Evolutionary conservation across 2,329 filamentous ascomycete species (phyloP), one percentile per base, ranked within the genome.

Genomic region (Massarina eburnea): DNA sequence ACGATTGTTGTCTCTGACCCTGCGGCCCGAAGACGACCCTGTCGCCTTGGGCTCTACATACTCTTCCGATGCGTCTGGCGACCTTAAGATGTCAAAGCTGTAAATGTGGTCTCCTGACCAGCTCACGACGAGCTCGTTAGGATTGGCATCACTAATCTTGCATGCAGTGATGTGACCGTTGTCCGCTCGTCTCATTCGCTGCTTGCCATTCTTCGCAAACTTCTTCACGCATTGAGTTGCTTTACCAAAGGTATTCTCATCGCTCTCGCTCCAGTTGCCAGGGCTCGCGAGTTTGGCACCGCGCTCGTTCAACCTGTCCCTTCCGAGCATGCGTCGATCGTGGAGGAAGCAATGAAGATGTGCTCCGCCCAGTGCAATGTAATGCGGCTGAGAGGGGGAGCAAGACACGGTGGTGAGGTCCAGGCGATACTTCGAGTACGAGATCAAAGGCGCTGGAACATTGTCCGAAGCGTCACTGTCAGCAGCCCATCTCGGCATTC

Each of bases 371-470:
- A 87, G 70, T 7, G 83, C 84, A 55, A 87, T 86, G 58, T 87
- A 87, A 58, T 87, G 81, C 10, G 84, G 84, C 57, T 86, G 84
- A 39, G 76, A 83, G 3, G 81, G 74, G 6, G 84, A 84, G 58
- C 84, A 86, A 12, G 83, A 86, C 19, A 87, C 84, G 3, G 80
- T 86, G 59, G 86, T 86, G 22, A 87, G 71, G 52, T 86, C 83
- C 17, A 87, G 68, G 34, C 77, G 73, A 55, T 82, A 83, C 18
- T 75, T 75, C 54, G 82, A 83, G 67, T 86, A 86, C 1, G 82
- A 85, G 37, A 87, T 87, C 21, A 87, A 71, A 2, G 84, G 82
- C 4, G 82, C 80, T 4, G 82, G 83, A 2, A 81, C 75, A 55
- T 77, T 78, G 15, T 76, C 75, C 62, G 66, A 75, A 63, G 49